Evolutionary conservation across 495 filamentous ascomycete species (phyloP), one percentile per base, ranked within the genome.

Genomic region (Talaromyces liani): DNA sequence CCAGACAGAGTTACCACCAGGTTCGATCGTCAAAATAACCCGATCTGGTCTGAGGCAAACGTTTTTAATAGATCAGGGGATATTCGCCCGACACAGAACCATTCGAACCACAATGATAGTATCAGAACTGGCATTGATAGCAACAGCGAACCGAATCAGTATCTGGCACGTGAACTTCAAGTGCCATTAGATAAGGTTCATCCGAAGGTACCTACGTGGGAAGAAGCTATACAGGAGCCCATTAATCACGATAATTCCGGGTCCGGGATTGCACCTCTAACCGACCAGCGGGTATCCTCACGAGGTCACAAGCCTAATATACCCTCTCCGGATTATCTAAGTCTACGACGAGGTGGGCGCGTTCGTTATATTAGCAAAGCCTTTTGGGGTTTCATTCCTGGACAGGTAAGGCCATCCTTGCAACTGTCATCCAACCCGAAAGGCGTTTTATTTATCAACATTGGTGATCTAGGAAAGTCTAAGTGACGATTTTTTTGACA

Each of bases 401-500:
- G 59, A 61, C 18, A 31, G 59, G 59, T 61, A 51, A 61, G 36
- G 24, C 14, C 8, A 16, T 12, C 9, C 29, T 6, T 24, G 29
- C 22, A 60, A 25, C 14, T 1, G 8, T 61, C 34, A 27, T 6
- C 20, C 25, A 14, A 10, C 16, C 36, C 24, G 24, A 18, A 39
- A 27, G n/a, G 1, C 29, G 34, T 5, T 45, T n/a, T 55, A 27
- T 7, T 58, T 0, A 58, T 14, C 14, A 14, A 22, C n/a, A 16
- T 18, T 2, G 60, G 57, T 56, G 10, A 6, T 12, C 39, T 29
- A 68, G 66, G 64, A 66, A 62, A 53, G 22, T 18, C 20, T 64
- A 22, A 68, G 51, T 51, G 64, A 67, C 25, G n/a, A 47, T 18
- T 66, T 70, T 31, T 66, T 70, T 41, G 59, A 63, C 51, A 20